Evolutionary conservation across 148 eudicot genomes (phyloP).

Genomic region (Rhododendron henanense): DNA sequence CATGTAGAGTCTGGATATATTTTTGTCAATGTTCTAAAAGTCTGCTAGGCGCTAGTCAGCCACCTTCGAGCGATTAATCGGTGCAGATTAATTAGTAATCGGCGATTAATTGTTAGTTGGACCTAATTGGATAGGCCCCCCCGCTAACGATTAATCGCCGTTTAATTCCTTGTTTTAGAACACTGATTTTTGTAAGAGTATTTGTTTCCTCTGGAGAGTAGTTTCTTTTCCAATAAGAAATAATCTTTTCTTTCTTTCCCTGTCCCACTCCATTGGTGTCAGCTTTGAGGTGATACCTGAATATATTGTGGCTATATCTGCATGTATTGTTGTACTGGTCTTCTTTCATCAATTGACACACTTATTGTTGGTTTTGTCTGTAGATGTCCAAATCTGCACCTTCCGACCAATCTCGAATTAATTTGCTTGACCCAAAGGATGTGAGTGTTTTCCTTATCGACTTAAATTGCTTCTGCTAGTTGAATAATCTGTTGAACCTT

Average conservation of each 20-base stretch:
- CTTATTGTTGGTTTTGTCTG: conserved; percentile 21
- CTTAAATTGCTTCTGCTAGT: conserved; percentile 1
- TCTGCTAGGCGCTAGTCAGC: too few relatives aligned
- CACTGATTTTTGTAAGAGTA: neutral
- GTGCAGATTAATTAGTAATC: too few relatives aligned
- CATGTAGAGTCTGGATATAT: neutral
- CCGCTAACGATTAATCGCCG: too few relatives aligned
- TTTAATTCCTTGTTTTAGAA: too few relatives aligned
- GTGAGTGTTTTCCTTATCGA: conserved; percentile 42
- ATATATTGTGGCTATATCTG: neutral
- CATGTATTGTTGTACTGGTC: neutral
- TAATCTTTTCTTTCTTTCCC: neutral
- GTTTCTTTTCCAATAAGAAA: conserved; percentile 3
- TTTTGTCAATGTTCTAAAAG: neutral
- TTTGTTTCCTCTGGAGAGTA: neutral
- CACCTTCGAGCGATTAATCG: too few relatives aligned
- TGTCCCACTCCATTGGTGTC: neutral
- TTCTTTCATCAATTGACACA: neutral
- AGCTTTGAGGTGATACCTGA: conserved; percentile 4
- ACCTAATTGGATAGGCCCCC: too few relatives aligned
- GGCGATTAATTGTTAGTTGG: too few relatives aligned
- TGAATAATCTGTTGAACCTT: neutral
- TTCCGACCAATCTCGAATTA: conserved; percentile 91
- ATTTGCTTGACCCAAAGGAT: conserved; percentile 88
- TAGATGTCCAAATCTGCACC: conserved; percentile 98